Conservation (phyloP, 2,329 filamentous ascomycete species). For the Neobulgaria alba region DNA sequence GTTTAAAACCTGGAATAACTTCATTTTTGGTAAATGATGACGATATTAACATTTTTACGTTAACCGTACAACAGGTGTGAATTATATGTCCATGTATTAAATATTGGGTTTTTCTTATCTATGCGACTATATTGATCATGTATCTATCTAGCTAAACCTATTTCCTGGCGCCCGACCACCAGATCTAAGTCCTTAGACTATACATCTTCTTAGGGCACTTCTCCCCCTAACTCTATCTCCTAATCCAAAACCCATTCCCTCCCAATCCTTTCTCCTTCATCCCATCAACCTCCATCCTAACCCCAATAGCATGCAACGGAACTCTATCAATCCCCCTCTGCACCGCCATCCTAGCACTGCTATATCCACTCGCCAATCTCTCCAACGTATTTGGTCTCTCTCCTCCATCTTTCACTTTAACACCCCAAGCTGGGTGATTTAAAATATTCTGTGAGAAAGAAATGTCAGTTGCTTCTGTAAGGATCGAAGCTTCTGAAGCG, state of each 20-base stretch:
- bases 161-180: too few species aligned
- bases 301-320: constrained; percentile 49
- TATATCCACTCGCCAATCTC: constrained; percentile 35
- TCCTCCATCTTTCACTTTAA: constrained; percentile 28
- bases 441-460: constrained; percentile 31
- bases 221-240: too few species aligned
- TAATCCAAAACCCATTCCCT: constrained; percentile 33
- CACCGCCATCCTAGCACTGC: constrained; percentile 39
- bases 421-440: constrained; percentile 32
- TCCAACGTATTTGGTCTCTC: constrained; percentile 35
- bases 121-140: too few species aligned
- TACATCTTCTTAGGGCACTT: too few species aligned
- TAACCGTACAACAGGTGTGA: too few species aligned
- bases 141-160: too few species aligned
- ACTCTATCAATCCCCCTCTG: constrained; percentile 49
- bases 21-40: too few species aligned
- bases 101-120: too few species aligned
- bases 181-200: too few species aligned
- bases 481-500: constrained; percentile 30
- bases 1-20: too few species aligned
- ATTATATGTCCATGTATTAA: too few species aligned
- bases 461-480: constrained; percentile 33
- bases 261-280: constrained; percentile 36
- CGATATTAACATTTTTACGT: too few species aligned
- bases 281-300: constrained; percentile 41